A percentile compares a stretch with the other conserved stretches of the same genome.
Conservation (phyloP, 179 eudicot species). For the Beta corolliflora region DNA sequence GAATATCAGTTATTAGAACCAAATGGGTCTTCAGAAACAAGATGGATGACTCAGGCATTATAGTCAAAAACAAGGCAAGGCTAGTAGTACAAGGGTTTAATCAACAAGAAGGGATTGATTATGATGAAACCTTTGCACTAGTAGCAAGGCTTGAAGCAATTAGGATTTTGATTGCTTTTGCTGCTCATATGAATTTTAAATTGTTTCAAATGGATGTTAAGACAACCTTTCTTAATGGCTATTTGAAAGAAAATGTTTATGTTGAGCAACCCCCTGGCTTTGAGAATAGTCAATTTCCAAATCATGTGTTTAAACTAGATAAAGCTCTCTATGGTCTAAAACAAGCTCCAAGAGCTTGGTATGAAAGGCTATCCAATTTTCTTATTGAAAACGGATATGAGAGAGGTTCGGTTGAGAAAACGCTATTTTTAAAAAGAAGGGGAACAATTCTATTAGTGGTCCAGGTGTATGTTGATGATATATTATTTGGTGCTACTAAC, state of each 20-base stretch:
- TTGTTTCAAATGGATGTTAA: slow-evolving; percentile 1
- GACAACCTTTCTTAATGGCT: not conserved
- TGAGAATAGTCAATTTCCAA: too few species aligned
- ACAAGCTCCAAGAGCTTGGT: too few species aligned
- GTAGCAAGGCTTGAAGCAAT: not conserved
- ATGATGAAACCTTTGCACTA: not conserved
- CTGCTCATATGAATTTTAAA: not conserved
- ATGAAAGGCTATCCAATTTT: too few species aligned
- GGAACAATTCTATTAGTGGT: too few species aligned
- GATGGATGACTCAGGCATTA: not conserved
- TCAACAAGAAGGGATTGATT: slow-evolving; percentile 5
- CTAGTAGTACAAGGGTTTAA: not conserved
- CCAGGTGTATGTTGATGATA: too few species aligned
- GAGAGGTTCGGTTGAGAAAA: too few species aligned
- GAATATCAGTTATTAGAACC: not conserved
- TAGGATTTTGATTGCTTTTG: not conserved
- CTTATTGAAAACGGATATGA: too few species aligned
- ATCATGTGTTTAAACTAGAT: too few species aligned
- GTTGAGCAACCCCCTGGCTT: not conserved
- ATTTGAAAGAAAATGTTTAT: not conserved
- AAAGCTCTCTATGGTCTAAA: too few species aligned
- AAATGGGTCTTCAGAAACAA: not conserved
- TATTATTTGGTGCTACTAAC: too few species aligned
- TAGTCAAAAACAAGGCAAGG: not conserved
- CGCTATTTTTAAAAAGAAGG: too few species aligned